Base-by-base conservation (phyloP, 2,329 filamentous ascomycete genomes). In the Ophiostoma ulmi region DNA sequence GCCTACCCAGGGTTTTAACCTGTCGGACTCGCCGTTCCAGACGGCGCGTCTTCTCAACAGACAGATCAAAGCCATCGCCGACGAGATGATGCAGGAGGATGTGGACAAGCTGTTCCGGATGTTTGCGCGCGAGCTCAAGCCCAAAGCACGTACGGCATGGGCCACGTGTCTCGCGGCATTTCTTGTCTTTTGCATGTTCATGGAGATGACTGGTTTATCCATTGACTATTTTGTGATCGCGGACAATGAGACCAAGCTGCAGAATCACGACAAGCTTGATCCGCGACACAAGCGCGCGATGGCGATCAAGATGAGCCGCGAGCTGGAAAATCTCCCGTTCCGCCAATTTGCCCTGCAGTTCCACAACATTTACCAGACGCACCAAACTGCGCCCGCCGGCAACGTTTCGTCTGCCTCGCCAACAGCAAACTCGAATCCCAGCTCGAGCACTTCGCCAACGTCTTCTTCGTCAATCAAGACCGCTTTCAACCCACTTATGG, bases 311-410 rank as follows among this genome's bases (percentile, higher is more conserved):
- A 77, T 83, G 39, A 85, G 83, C 77, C 77, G 77, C 39, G 83
- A 85, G 75, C 80, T 88, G 66, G 86, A 88, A 75, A 86, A 86
- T 74, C 79, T 87, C 79, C 86, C 86, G 0, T 88, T 88, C 75
- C 85, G 83, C 77, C 85, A 88, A 77, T 87, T 88, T 75, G 84
- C 84, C 3, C 86, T 85, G 73, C 85, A 87, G 77, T 88, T 88
- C 76, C 86, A 88, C 76, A 82, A 86, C 75, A 81, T 86, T 70
- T 88, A 86, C 75, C 85, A 87, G 79, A 87, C 86, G 26, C 84
- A 87, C 75, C 81, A 80, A 70, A 80, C 80, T 73, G 84, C 86
- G 73, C 36, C 36, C 17, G 22, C 13, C 35, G 79, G 80, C 3
- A 81, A 81, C 63, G 76, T 80, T 8, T 14, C 71, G 2, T 64